Conservation (phyloP, 345 rosid genomes). For the Turnera subulata region DNA sequence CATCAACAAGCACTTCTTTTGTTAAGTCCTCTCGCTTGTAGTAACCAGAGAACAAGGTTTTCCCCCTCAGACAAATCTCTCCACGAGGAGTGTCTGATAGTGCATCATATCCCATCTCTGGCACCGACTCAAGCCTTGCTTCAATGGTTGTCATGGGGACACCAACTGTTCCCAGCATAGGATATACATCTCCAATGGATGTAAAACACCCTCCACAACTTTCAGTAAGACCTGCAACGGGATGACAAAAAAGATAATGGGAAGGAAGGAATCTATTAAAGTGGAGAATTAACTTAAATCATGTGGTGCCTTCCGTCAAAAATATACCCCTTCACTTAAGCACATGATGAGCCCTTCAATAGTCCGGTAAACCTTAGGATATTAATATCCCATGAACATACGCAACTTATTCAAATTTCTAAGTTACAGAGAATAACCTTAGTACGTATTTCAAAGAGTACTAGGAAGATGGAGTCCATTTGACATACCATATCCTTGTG, state of each 20-base stretch:
- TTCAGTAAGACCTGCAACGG: constrained; percentile 80
- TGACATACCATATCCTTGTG: constrained; percentile 89
- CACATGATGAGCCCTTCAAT: too few relatives aligned
- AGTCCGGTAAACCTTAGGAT: too few relatives aligned
- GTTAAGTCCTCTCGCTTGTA: constrained; percentile 86
- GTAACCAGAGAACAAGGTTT: constrained; percentile 82
- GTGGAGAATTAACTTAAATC: too few relatives aligned
- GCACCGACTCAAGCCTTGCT: constrained; percentile 85
- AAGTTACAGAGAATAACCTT: too few relatives aligned
- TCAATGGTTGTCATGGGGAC: constrained; percentile 87
- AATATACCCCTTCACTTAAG: too few relatives aligned
- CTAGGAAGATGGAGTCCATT: neutral
- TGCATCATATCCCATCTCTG: constrained; percentile 95
- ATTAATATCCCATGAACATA: too few relatives aligned
- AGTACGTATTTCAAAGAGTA: neutral
- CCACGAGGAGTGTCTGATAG: constrained; percentile 62
- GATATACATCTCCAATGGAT: constrained; percentile 62
- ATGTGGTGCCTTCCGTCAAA: too few relatives aligned
- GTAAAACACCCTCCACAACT: constrained; percentile 88
- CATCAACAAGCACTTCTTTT: constrained; percentile 68
- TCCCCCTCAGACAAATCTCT: constrained; percentile 86
- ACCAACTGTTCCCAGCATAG: constrained; percentile 93
- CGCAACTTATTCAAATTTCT: too few relatives aligned
- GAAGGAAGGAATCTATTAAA: too few relatives aligned
- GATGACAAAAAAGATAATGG: too few relatives aligned